phyloP scores from a whole-genome alignment of 139 green algal species.

The Nannochloris sp. region DNA sequence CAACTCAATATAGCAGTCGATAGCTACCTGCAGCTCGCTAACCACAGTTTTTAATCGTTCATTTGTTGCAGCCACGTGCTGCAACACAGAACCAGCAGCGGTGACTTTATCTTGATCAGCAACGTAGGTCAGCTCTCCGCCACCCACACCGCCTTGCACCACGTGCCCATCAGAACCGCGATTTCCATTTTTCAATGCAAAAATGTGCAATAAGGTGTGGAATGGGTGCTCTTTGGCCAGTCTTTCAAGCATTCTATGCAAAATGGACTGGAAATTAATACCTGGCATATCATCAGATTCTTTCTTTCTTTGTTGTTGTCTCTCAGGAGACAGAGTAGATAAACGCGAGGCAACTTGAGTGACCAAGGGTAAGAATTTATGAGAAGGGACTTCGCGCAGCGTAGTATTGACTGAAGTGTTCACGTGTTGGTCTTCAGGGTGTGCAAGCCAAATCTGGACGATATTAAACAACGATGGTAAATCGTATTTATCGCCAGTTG shows the following conservation, averaged over 20 bases:
- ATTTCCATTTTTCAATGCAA: constrained; percentile 65
- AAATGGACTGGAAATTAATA: constrained; percentile 27
- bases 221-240: constrained; percentile 75
- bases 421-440: constrained; percentile 9
- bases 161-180: constrained; percentile 16
- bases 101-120: constrained; percentile 28
- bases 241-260: constrained; percentile 42
- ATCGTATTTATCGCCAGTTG: constrained; percentile 50
- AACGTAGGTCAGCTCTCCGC: background rate
- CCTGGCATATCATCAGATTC: background rate
- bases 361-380: constrained; percentile 86
- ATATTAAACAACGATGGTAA: constrained; percentile 58
- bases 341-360: constrained; percentile 64
- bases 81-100: constrained; percentile 22
- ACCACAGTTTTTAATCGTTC: background rate
- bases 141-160: background rate
- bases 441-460: constrained; percentile 65
- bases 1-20: constrained; percentile 71
- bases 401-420: constrained; percentile 26
- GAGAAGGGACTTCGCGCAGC: constrained; percentile 49
- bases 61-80: background rate
- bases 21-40: constrained; percentile 45
- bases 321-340: background rate
- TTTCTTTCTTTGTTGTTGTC: no score
- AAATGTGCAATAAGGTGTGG: constrained; percentile 68